phyloP scores from a whole-genome alignment of 768 basidiomycete genomes.

The Termitomyces sp. region DNA sequence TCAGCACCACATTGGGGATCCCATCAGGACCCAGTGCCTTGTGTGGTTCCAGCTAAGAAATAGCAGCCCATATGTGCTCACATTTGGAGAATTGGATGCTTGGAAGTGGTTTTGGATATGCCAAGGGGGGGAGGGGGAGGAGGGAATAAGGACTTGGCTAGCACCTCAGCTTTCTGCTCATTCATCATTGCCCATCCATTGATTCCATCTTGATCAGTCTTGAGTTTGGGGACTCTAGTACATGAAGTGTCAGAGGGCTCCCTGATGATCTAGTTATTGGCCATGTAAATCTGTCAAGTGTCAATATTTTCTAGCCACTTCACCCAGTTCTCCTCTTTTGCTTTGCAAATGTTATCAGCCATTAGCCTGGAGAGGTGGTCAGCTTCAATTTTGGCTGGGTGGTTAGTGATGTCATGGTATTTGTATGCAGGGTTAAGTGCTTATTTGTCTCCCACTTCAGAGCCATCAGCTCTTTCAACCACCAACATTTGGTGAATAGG shows the following conservation, averaged over 20 bases:
- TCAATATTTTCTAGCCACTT: background rate
- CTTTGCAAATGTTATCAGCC: background rate
- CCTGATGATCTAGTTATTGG: too few species aligned
- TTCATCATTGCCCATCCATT: background rate
- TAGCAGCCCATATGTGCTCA: too few species aligned
- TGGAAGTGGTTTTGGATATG: background rate
- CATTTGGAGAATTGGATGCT: too few species aligned
- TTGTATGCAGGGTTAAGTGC: background rate
- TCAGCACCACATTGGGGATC: too few species aligned
- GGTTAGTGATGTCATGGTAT: background rate
- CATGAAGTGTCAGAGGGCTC: background rate
- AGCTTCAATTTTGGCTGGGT: background rate
- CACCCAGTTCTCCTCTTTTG: background rate
- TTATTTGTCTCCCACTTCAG: background rate
- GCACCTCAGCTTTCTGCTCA: background rate
- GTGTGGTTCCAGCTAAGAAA: too few species aligned
- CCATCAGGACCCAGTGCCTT: too few species aligned
- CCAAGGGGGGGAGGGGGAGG: background rate
- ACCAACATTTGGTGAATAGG: background rate
- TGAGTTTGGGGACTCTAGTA: background rate
- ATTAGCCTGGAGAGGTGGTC: background rate
- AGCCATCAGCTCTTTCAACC: background rate
- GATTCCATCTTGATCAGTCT: background rate
- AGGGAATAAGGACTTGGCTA: background rate
- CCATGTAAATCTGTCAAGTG: too few species aligned